Conservation (phyloP, 2,329 filamentous ascomycete species). For the Trichoderma lentiforme region DNA sequence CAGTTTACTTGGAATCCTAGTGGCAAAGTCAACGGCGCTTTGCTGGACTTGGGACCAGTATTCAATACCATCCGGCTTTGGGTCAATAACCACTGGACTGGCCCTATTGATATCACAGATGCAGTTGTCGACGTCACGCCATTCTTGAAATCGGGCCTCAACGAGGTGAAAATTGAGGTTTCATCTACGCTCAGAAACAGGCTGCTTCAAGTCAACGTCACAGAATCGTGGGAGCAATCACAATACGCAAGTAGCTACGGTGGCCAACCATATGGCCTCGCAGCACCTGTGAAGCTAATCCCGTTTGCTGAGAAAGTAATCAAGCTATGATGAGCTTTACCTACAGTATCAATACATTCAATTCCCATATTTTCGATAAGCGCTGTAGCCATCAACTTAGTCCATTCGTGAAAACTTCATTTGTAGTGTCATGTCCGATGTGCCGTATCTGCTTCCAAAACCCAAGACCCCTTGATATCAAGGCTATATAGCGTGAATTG, state of each 20-base stretch:
- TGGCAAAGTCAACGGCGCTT: neutral
- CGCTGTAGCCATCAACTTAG: neutral
- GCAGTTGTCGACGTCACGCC: conserved; percentile 3
- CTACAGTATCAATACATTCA: neutral
- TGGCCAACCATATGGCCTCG: neutral
- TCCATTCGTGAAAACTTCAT: neutral
- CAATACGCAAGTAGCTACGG: neutral
- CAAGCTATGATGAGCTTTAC: neutral
- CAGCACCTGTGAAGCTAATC: neutral
- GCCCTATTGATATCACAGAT: conserved; percentile 1
- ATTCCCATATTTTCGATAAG: neutral
- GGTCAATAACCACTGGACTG: neutral
- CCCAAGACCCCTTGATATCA: neutral
- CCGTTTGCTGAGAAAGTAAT: neutral
- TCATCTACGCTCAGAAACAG: neutral
- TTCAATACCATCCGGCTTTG: conserved; percentile 6
- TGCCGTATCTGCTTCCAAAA: neutral
- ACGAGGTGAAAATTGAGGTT: neutral
- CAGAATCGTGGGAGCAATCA: conserved; percentile 6
- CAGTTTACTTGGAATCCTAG: neutral
- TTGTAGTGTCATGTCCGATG: neutral
- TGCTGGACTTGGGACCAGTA: neutral
- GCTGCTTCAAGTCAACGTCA: conserved; percentile 3
- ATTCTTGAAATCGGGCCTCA: neutral
- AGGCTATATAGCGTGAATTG: neutral